Base-by-base conservation (phyloP, 345 rosid genomes). In the Iberis pinnata region DNA sequence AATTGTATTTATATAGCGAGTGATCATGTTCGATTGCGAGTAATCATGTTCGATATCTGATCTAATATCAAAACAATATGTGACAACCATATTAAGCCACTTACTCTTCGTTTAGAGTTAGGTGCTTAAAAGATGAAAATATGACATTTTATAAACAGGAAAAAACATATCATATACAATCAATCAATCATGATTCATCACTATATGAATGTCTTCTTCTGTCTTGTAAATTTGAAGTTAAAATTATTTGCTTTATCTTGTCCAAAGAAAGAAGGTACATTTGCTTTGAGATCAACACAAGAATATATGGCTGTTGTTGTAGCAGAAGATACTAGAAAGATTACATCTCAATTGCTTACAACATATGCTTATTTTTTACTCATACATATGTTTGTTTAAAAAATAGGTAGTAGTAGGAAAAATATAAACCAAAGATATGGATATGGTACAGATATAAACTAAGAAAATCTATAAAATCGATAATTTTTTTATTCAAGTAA, bases 171-270 rank as follows among this genome's bases (percentile, higher is more conserved):
- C 55, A 54, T 37, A 63, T 48, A 38, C 8, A 38, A 53, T 45
- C 54, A 44, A 43, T 53, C n/a, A n/a, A n/a, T 38, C 10, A 9
- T 53, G 68, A 44, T 53, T 37, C 31, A 29, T 11, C 33, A 14
- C 54, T 44, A 24, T 54, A 25, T 46, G 68, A 45, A 53, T 53
- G 67, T 63, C 38, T 48, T 47, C 37, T 47, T 64, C 31, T 64
- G 56, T 48, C 20, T 56, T 63, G 61, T 55, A 55, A 64, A 18
- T 27, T 6, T 52, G 50, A 32, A n/a, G 25, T 43, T 16, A 43
- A 10, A 37, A 52, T 43, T 52, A 52, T 43, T 11, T 63, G 24
- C 6, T 53, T 38, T 42, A 15, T 14, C 29, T 53, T 54, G 18
- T 63, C 61, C 20, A 12, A 53, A 18, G 52, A 37, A 25, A 37